Evolutionary conservation across 2,329 filamentous ascomycete genomes (phyloP), one percentile per base, ranked within the genome.

Genomic region (Xylaria sp.): DNA sequence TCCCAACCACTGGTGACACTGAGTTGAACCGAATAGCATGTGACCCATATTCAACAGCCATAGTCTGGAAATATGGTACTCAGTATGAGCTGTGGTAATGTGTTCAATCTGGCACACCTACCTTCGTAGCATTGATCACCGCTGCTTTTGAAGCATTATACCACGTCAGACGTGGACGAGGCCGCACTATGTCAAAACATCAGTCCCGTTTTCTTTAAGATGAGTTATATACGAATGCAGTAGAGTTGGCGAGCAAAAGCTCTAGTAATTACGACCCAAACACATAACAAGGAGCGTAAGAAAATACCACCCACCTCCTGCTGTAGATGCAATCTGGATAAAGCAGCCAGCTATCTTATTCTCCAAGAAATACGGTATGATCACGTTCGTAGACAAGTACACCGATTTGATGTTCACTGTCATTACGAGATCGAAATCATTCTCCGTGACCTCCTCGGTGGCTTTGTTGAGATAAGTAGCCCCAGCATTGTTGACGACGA

Each of bases 21-120:
- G 85, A 83, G 66, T 92, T 92, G 70, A 93, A 88, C 0, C 90
- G 84, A 66, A 94, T 91, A 67, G 91, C 83, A 57, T 90, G 84
- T 0, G 86, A 83, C 0, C 87, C 91, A 69, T 90, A 93, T 74
- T 93, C 90, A 1, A 89, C 87, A 0, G 90, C 91, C 67, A 94
- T 75, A 1, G 76, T 72, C 74, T 74, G 14, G 2, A 49, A 12
- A 15, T 12, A 54, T 1, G 4, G 35, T 25, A 3, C 25, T 60
- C 25, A 64, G 21, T 11, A 9, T 38, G 25, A 19, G 19, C 8
- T 25, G 33, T 61, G 64, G 19, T 63, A 51, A 11, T 45, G 23
- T 38, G 6, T 7, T 14, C 12, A 40, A 47, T 0, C 15, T 4
- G 33, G 7, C 15, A 2, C 19, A 15, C 50, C 60, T 55, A 74